phyloP scores from a whole-genome alignment of 2,329 filamentous ascomycete species.

The Lithohypha guttulata region DNA sequence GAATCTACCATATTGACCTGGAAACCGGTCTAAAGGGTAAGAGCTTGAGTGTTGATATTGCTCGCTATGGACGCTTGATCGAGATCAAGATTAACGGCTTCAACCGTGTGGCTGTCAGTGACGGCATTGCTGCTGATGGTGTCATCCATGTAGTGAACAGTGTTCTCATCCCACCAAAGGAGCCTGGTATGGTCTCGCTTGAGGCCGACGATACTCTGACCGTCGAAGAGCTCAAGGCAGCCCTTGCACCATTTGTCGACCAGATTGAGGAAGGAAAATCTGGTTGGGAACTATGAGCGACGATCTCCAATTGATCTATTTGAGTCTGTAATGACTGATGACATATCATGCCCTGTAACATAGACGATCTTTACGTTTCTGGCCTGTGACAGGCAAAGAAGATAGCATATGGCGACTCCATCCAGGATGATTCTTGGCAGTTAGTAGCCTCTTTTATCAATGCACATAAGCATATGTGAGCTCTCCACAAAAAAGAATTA shows the following conservation, averaged over 20 bases:
- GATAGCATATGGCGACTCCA: too few relatives aligned
- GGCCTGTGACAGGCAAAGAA: too few relatives aligned
- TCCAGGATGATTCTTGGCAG: too few relatives aligned
- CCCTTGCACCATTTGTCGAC: conserved; percentile 39
- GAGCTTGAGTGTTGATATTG: conserved; percentile 60
- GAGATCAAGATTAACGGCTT: conserved; percentile 67
- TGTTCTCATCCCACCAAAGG: conserved; percentile 66
- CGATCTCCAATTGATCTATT: neutral
- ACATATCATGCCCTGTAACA: neutral
- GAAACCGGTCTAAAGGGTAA: conserved; percentile 59
- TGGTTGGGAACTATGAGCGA: conserved; percentile 7
- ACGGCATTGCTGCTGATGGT: conserved; percentile 65
- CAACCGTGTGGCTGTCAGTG: conserved; percentile 52
- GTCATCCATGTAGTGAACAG: conserved; percentile 67
- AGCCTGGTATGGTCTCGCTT: conserved; percentile 29
- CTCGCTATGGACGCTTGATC: conserved; percentile 55
- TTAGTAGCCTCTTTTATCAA: too few relatives aligned
- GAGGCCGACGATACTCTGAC: conserved; percentile 38
- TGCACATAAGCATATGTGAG: too few relatives aligned
- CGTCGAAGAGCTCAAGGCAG: conserved; percentile 51
- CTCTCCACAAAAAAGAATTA: too few relatives aligned
- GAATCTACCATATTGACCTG: conserved; percentile 51
- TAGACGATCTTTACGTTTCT: conserved; percentile 1
- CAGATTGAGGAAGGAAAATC: conserved; percentile 5
- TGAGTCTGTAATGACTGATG: neutral